Evolutionary conservation across 495 filamentous ascomycete genomes (phyloP), one percentile per base, ranked within the genome.

Genomic region (Aspergillus funiculosus): DNA sequence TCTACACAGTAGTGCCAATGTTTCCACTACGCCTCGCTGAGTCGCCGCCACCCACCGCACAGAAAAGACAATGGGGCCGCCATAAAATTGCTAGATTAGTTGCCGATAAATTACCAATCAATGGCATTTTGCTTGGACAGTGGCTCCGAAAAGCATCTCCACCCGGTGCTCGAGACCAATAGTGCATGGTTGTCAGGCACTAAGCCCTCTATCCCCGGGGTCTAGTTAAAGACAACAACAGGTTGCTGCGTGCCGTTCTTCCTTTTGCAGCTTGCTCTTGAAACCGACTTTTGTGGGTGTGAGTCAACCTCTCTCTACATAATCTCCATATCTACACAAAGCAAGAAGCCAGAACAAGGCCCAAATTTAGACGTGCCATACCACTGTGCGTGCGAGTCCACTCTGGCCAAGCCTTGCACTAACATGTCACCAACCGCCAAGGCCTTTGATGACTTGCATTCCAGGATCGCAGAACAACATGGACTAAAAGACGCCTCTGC

Each of bases 341-440:
- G n/a, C n/a, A n/a, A n/a, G n/a, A n/a, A n/a, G n/a, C n/a, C n/a
- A n/a, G n/a, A n/a, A n/a, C n/a, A n/a, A n/a, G n/a, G n/a, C n/a
- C n/a, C n/a, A n/a, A 42, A 32, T 20, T 21, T 28, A 31, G 21
- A 31, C 14, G 28, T 20, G n/a, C n/a, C n/a, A n/a, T n/a, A n/a
- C n/a, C n/a, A n/a, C n/a, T n/a, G n/a, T n/a, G n/a, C n/a, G n/a
- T n/a, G n/a, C n/a, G n/a, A n/a, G 51, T 51, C 47, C 48, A 48
- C 38, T 44, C 46, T 39, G 35, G n/a, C 43, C 29, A 27, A 27
- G 34, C 43, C 26, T 31, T 38, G 36, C 49, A 51, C 48, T 46
- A 32, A 58, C 48, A 58, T 58, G 55, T 24, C 50, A 39, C 43
- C 51, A 30, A 45, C 42, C 17, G 18, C 29, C 47, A 51, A 45